Conservation (phyloP, 805 yeast species). For the Metschnikowia cubensis region DNA sequence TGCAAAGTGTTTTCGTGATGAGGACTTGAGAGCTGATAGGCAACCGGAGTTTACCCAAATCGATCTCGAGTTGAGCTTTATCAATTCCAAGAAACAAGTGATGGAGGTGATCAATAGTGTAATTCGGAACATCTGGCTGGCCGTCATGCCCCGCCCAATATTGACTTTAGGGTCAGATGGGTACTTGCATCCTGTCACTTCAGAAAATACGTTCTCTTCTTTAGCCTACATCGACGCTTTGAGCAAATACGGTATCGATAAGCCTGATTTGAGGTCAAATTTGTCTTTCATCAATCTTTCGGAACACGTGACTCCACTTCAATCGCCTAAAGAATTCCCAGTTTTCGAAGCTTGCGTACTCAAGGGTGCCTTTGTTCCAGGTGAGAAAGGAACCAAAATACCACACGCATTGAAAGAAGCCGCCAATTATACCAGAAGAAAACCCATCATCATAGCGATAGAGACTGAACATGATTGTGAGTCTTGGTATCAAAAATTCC, state of each 20-base stretch:
- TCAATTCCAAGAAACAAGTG: slow-evolving; percentile 61
- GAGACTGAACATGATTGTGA: slow-evolving; percentile 34
- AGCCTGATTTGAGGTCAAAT: slow-evolving; percentile 80
- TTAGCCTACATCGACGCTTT: slow-evolving; percentile 69
- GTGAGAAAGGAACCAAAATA: slow-evolving; percentile 20
- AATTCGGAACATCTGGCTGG: slow-evolving; percentile 53
- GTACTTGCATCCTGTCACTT: slow-evolving; percentile 20
- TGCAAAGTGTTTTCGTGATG: slow-evolving; percentile 94
- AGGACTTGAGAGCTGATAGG: slow-evolving; percentile 88
- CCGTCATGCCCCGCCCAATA: slow-evolving; percentile 37
- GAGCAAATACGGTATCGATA: slow-evolving; percentile 79
- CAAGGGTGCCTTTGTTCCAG: slow-evolving; percentile 40
- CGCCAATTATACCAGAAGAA: slow-evolving; percentile 49
- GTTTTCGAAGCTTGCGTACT: slow-evolving; percentile 73
- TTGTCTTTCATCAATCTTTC: slow-evolving; percentile 50
- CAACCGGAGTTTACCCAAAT: slow-evolving; percentile 98
- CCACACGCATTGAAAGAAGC: slow-evolving; percentile 39
- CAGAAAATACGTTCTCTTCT: slow-evolving; percentile 25
- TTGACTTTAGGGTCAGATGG: slow-evolving; percentile 34
- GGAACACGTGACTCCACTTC: slow-evolving; percentile 28
- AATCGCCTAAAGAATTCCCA: slow-evolving; percentile 46
- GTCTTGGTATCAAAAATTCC: slow-evolving; percentile 42
- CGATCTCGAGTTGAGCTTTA: slow-evolving; percentile 92
- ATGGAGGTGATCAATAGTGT: slow-evolving; percentile 57
- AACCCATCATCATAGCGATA: slow-evolving; percentile 55